Conservation (phyloP, 495 filamentous ascomycete genomes). For the Penicillium salamii region DNA sequence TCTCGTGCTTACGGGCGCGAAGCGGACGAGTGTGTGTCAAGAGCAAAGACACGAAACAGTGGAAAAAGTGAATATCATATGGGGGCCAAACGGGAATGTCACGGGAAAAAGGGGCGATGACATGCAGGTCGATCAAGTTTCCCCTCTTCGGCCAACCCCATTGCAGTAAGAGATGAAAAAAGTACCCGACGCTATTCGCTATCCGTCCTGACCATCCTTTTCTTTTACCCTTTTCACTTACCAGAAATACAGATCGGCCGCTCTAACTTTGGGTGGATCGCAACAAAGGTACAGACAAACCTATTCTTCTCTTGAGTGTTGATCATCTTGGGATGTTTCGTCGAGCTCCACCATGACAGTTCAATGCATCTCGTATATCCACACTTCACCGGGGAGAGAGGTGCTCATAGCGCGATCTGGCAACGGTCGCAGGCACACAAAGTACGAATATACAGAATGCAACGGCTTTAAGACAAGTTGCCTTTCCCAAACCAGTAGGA, state of each 20-base stretch:
- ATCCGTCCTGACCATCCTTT: not conserved
- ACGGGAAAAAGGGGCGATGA: slow-evolving; percentile 20
- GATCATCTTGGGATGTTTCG: no score
- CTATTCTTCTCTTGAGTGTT: slow-evolving; percentile 1
- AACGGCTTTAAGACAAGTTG: not conserved
- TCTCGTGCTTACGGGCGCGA: no score
- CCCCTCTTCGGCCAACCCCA: slow-evolving; percentile 7
- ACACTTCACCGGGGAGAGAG: no score
- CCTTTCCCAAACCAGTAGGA: not conserved
- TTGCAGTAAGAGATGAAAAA: not conserved
- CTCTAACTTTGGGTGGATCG: slow-evolving; percentile 5
- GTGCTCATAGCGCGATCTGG: slow-evolving; percentile 5
- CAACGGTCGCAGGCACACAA: slow-evolving; percentile 19
- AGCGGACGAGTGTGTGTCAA: no score
- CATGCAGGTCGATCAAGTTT: slow-evolving; percentile 30
- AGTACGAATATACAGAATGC: slow-evolving; percentile 6
- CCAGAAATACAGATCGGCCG: slow-evolving; percentile 5
- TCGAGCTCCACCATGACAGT: no score
- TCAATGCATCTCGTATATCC: no score
- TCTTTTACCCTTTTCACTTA: not conserved
- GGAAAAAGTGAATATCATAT: slow-evolving; percentile 1
- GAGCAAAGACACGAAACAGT: no score
- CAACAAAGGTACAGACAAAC: slow-evolving; percentile 6
- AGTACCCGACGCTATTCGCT: not conserved
- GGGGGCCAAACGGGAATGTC: slow-evolving; percentile 13